A percentile compares a stretch with the other conserved stretches of the same genome.
Evolutionary conservation across 495 filamentous ascomycete genomes (phyloP).

Genomic region (Aspergillus kassunensis): DNA sequence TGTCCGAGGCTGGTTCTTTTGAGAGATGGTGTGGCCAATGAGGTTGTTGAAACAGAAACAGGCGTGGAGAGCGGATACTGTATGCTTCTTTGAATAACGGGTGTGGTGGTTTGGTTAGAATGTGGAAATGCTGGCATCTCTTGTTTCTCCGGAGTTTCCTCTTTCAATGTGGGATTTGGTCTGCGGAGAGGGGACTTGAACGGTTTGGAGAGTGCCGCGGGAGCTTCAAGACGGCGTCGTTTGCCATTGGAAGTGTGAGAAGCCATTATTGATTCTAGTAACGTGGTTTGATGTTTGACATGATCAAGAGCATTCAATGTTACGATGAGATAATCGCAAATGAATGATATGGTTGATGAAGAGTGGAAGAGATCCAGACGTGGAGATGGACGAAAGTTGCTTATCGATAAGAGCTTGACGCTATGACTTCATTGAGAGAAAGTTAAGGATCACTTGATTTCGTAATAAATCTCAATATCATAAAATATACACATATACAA

Average conservation of each 20-base stretch:
- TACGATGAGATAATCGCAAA: not conserved
- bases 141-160: conserved; percentile 5
- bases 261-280: conserved; percentile 16
- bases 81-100: not conserved
- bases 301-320: too few species aligned
- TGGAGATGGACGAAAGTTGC: not conserved
- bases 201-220: conserved; percentile 54
- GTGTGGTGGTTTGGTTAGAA: not conserved
- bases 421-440: too few species aligned
- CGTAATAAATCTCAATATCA: conserved; percentile 3
- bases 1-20: conserved; percentile 11
- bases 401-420: not conserved
- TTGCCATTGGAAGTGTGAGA: conserved; percentile 34
- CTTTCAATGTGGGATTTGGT: conserved; percentile 16
- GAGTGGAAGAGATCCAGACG: not conserved
- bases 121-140: conserved; percentile 5
- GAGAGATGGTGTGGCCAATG: conserved; percentile 4
- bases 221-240: conserved; percentile 54
- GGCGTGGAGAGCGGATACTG: not conserved
- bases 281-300: too few species aligned
- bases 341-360: not conserved
- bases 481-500: conserved; percentile 17
- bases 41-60: not conserved
- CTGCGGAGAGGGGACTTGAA: conserved; percentile 64
- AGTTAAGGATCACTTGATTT: too few species aligned